Evolutionary conservation across 1,284 basidiomycete species (phyloP).

Genomic region (Tremellales sp.): DNA sequence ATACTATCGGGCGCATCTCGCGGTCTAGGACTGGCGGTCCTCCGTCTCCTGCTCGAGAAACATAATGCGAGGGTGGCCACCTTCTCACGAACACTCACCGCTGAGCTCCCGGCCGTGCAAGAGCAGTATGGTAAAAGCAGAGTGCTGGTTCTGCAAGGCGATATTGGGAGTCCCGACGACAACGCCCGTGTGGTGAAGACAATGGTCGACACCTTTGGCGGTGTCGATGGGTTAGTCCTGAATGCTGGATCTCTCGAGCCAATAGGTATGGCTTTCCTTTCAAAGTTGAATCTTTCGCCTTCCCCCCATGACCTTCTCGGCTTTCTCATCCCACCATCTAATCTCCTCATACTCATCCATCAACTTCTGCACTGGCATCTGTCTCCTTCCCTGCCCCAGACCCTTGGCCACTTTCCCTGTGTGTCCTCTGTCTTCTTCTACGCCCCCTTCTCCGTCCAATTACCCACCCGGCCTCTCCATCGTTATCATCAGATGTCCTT

Average conservation of each 20-base stretch:
- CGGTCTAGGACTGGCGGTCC: conserved; percentile 53
- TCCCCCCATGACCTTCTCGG: conserved; percentile 10
- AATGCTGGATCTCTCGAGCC: conserved; percentile 53
- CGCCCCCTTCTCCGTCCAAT: too few relatives aligned
- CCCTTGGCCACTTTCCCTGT: too few relatives aligned
- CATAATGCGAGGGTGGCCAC: conserved; percentile 51
- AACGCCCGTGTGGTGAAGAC: conserved; percentile 37
- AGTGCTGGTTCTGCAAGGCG: conserved; percentile 43
- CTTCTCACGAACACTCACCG: conserved; percentile 50
- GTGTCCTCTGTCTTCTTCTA: too few relatives aligned
- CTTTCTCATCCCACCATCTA: too few relatives aligned
- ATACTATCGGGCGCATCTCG: conserved; percentile 47
- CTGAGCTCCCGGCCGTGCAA: conserved; percentile 45
- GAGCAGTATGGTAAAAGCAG: conserved; percentile 31
- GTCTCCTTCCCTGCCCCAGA: background rate
- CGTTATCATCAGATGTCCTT: too few relatives aligned
- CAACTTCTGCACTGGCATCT: background rate
- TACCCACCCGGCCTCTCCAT: too few relatives aligned
- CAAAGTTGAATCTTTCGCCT: background rate
- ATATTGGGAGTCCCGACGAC: conserved; percentile 47
- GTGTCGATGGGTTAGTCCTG: conserved; percentile 52
- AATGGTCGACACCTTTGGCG: conserved; percentile 49
- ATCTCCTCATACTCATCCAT: too few relatives aligned
- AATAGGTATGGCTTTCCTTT: conserved; percentile 28
- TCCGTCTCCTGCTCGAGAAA: conserved; percentile 45